Conservation (phyloP, 129 eudicot species). For the Artemisia annua region DNA sequence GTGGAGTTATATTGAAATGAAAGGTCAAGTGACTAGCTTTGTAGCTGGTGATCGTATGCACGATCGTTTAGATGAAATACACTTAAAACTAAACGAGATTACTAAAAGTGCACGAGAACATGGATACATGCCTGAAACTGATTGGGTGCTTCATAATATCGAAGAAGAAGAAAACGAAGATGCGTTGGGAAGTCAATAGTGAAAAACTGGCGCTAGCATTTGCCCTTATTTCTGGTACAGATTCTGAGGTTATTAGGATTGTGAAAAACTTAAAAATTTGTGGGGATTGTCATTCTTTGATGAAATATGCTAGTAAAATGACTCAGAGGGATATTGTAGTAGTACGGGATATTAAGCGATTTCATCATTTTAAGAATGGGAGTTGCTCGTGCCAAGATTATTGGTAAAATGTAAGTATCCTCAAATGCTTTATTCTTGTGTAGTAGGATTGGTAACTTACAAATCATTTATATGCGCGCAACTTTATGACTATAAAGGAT, state of each 20-base stretch:
- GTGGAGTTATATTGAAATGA: constrained; percentile 53
- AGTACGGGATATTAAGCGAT: constrained; percentile 53
- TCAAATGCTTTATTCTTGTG: too few species aligned
- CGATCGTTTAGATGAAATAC: too few species aligned
- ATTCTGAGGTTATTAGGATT: constrained; percentile 37
- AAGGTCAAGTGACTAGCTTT: constrained; percentile 37
- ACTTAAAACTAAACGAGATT: too few species aligned
- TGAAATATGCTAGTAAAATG: constrained; percentile 35
- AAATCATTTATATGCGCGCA: too few species aligned
- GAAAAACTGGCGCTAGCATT: too few species aligned
- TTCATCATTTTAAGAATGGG: constrained; percentile 56
- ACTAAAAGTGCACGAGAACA: constrained; percentile 43
- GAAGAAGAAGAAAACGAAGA: constrained; percentile 65
- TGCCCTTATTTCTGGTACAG: too few species aligned
- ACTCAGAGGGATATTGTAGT: constrained; percentile 40
- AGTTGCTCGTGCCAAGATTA: constrained; percentile 55
- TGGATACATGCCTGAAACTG: constrained; percentile 62
- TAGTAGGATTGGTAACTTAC: too few species aligned
- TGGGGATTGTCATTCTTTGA: constrained; percentile 58
- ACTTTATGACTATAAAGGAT: too few species aligned
- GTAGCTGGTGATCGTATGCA: too few species aligned
- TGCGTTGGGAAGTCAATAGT: neutral
- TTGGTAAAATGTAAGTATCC: constrained; percentile 41
- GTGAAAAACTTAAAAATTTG: constrained; percentile 53
- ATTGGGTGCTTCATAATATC: constrained; percentile 57